A percentile compares a stretch with the other conserved stretches of the same genome.
Evolutionary conservation across 306 rosid species (phyloP).

Genomic region (Cicer cuneatum): DNA sequence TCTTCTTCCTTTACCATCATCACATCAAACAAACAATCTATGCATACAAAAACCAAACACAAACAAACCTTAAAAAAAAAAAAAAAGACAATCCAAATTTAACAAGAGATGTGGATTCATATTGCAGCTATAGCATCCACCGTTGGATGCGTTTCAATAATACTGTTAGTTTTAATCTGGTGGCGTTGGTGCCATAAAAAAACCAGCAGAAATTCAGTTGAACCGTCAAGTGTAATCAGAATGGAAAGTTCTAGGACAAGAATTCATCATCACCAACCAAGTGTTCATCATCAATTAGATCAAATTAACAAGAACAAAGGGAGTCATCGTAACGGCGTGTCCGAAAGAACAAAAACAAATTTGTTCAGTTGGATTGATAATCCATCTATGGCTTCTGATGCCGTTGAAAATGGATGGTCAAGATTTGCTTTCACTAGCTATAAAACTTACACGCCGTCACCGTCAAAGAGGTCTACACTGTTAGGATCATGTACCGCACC

Average conservation of each 20-base stretch:
- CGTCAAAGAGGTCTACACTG: slow-evolving; percentile 60
- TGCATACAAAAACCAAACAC: slow-evolving; percentile 27
- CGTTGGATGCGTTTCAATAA: slow-evolving; percentile 53
- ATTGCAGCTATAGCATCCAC: slow-evolving; percentile 53
- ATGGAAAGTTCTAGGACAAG: slow-evolving; percentile 21
- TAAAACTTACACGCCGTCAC: slow-evolving; percentile 51
- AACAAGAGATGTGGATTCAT: slow-evolving; percentile 52
- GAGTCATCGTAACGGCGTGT: slow-evolving; percentile 46
- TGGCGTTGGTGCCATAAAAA: slow-evolving; percentile 44
- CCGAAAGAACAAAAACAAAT: slow-evolving; percentile 51
- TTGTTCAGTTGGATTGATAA: slow-evolving; percentile 80
- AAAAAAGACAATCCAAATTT: not conserved
- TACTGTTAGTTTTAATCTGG: slow-evolving; percentile 44
- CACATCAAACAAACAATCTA: slow-evolving; percentile 27
- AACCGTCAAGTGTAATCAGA: slow-evolving; percentile 39
- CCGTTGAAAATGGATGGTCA: slow-evolving; percentile 96
- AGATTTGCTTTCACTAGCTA: slow-evolving; percentile 67
- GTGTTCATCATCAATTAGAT: slow-evolving; percentile 39
- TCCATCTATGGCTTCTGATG: slow-evolving; percentile 75
- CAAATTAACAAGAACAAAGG: slow-evolving; percentile 51
- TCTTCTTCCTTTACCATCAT: slow-evolving; percentile 15
- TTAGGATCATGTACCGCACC: slow-evolving; percentile 59
- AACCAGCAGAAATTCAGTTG: slow-evolving; percentile 46
- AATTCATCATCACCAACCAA: slow-evolving; percentile 24
- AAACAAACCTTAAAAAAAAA: not conserved